phyloP scores from a whole-genome alignment of 345 rosid genomes.

The Clausena lansium region DNA sequence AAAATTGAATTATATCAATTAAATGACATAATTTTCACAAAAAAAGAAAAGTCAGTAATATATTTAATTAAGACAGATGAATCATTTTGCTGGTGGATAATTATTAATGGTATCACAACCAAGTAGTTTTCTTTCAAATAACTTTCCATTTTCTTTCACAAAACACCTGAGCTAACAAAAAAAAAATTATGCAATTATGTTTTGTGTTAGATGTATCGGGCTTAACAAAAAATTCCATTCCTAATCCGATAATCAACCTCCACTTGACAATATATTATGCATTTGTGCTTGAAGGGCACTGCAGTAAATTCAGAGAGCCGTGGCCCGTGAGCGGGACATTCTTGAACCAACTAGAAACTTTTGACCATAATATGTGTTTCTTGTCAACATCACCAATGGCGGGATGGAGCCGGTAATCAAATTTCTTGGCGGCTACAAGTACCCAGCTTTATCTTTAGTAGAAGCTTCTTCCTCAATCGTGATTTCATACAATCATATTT shows the following conservation, averaged over 20 bases:
- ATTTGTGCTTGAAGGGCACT: neutral
- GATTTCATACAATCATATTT: neutral
- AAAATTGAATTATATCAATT: neutral
- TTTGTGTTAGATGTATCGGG: too few species aligned
- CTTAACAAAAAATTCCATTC: neutral
- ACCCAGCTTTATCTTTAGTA: too few species aligned
- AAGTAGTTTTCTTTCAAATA: too few species aligned
- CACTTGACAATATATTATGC: neutral
- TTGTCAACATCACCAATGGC: neutral
- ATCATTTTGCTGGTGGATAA: neutral
- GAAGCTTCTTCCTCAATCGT: neutral
- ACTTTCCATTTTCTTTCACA: too few species aligned
- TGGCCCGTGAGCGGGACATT: neutral
- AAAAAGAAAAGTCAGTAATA: neutral
- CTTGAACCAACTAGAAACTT: slow-evolving; percentile 7
- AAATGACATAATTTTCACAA: too few species aligned
- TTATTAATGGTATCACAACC: neutral
- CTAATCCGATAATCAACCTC: neutral
- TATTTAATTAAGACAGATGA: neutral
- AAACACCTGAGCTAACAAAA: too few species aligned
- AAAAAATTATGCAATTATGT: too few species aligned
- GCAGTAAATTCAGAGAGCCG: neutral
- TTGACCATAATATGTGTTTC: neutral
- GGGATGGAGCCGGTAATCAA: neutral
- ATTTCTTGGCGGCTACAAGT: neutral